Evolutionary conservation across 441 rosid species (phyloP).

Genomic region (Euphorbia celastroides): DNA sequence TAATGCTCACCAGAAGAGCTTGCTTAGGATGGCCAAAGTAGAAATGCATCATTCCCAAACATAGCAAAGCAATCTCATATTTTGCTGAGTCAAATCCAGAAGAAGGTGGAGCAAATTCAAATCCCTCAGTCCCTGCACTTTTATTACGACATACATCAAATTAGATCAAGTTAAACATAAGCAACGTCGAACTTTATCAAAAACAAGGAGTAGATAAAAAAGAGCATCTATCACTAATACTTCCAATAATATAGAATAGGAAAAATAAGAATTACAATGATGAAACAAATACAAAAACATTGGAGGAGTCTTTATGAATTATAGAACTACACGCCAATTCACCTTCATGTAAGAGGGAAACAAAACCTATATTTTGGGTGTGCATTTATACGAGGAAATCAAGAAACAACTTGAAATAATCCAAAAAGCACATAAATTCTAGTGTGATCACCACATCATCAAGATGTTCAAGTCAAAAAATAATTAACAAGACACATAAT

Average conservation of each 20-base stretch:
- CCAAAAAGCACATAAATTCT: background rate
- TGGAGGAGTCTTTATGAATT: background rate
- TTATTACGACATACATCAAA: slow-evolving; percentile 36
- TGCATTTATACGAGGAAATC: background rate
- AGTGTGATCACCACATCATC: background rate
- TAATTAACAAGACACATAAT: background rate
- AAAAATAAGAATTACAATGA: background rate
- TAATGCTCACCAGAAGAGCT: slow-evolving; percentile 72
- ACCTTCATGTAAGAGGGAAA: background rate
- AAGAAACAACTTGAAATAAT: background rate
- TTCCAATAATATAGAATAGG: background rate
- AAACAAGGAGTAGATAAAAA: slow-evolving; percentile 5
- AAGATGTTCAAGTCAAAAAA: background rate
- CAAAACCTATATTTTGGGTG: background rate
- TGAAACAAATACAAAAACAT: slow-evolving; percentile 2
- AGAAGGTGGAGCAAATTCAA: slow-evolving; percentile 61
- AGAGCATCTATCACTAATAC: background rate
- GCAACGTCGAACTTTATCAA: slow-evolving; percentile 18
- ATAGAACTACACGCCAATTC: background rate
- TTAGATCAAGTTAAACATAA: slow-evolving; percentile 26
- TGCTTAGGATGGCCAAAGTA: slow-evolving; percentile 95
- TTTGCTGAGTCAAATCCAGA: slow-evolving; percentile 56
- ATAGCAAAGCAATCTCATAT: slow-evolving; percentile 77
- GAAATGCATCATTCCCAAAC: slow-evolving; percentile 94
- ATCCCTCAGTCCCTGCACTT: slow-evolving; percentile 99